These are phyloP conservation scores for Mycena polygramma DNA, from an alignment of 768 basidiomycete genomes.

Conservation along the genomic window DNA sequence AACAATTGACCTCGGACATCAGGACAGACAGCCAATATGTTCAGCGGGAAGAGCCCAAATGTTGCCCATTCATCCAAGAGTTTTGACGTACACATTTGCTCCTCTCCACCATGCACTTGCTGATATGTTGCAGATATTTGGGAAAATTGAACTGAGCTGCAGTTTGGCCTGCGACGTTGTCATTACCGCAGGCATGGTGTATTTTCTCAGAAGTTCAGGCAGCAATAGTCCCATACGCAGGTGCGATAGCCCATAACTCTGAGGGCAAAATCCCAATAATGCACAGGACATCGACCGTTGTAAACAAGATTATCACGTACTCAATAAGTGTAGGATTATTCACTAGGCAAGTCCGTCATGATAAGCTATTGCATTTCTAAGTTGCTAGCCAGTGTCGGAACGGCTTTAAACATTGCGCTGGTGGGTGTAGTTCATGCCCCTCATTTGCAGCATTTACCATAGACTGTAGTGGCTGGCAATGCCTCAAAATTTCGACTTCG, in stretches of 20 bases:
- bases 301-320: constrained; percentile 12
- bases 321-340: constrained; percentile 9
- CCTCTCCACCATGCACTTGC: neutral
- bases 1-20: neutral
- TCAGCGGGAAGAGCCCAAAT: neutral
- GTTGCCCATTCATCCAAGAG: neutral
- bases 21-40: constrained; percentile 1
- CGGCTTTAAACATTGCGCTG: constrained; percentile 2
- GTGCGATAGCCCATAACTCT: neutral
- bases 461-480: neutral
- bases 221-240: neutral
- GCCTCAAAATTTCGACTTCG: neutral
- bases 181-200: constrained; percentile 10
- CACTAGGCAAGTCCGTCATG: neutral
- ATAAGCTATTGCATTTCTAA: too few species aligned
- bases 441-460: neutral
- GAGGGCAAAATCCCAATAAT: neutral
- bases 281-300: neutral
- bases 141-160: constrained; percentile 6
- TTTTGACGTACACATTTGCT: neutral
- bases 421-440: neutral
- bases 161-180: constrained; percentile 11
- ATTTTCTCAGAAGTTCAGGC: neutral
- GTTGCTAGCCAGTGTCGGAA: neutral
- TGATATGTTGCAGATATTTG: neutral